These are phyloP conservation scores for Salix udensis DNA, from an alignment of 345 rosid genomes.

Conservation along the genomic window DNA sequence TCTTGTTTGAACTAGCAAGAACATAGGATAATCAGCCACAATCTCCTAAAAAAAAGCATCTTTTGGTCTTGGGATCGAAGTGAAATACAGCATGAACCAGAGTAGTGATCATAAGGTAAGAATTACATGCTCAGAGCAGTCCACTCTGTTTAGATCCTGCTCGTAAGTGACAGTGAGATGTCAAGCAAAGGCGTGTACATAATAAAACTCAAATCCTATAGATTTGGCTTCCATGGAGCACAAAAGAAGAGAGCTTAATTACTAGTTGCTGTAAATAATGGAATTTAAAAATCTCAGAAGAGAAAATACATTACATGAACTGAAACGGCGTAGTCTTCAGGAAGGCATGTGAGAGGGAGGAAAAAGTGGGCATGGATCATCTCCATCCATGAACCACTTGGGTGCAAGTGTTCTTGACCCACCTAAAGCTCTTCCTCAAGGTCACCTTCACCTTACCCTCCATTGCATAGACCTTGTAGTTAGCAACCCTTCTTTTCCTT, in stretches of 20 bases:
- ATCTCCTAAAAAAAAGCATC: not conserved
- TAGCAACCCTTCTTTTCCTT: slow-evolving; percentile 89
- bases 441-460: slow-evolving; percentile 91
- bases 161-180: not conserved
- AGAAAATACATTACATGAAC: not conserved
- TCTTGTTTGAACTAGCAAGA: not conserved
- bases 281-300: not conserved
- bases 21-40: not conserved
- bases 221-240: slow-evolving; percentile 1
- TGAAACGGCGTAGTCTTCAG: not conserved
- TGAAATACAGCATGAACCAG: not conserved
- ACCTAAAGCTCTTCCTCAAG: slow-evolving; percentile 73
- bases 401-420: slow-evolving; percentile 74
- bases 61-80: not conserved
- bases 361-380: slow-evolving; percentile 18
- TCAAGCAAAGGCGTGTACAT: not conserved
- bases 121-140: not conserved
- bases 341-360: not conserved
- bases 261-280: not conserved
- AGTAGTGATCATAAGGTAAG: not conserved
- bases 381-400: slow-evolving; percentile 63
- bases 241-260: not conserved
- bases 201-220: not conserved
- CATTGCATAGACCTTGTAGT: slow-evolving; percentile 72
- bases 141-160: not conserved